These are phyloP conservation scores for Vitis rupestris DNA, from an alignment of 164 flowering plant genomes.

Conservation along the genomic window DNA sequence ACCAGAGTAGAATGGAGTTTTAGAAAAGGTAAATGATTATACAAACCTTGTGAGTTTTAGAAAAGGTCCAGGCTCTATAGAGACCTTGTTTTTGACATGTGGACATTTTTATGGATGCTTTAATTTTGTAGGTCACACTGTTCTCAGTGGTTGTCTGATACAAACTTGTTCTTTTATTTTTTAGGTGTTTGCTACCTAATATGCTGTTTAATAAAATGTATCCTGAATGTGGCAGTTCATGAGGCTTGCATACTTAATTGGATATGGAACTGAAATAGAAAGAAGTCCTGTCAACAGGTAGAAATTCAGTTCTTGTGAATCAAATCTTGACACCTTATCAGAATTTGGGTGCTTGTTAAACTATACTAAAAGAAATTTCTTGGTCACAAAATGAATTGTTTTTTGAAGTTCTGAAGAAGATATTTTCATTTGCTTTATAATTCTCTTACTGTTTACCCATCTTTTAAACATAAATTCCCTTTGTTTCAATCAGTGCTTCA, in stretches of 20 bases:
- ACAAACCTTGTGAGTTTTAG: no score
- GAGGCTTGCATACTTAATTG: constrained; percentile 93
- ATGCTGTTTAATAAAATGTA: constrained; percentile 5
- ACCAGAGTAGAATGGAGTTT: no score
- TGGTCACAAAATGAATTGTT: not conserved
- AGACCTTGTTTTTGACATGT: no score
- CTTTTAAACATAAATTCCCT: not conserved
- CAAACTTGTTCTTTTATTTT: not conserved
- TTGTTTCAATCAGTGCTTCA: constrained; percentile 64
- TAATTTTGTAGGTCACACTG: no score
- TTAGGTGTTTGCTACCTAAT: not conserved
- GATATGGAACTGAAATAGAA: constrained; percentile 80
- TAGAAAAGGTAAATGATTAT: no score
- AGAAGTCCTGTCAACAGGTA: constrained; percentile 97
- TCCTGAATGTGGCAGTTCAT: constrained; percentile 66
- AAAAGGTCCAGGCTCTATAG: no score
- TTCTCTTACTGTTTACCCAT: constrained; percentile 1
- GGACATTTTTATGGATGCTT: no score
- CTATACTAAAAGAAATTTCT: not conserved
- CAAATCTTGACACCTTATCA: not conserved
- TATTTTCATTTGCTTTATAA: not conserved
- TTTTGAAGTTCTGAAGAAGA: not conserved
- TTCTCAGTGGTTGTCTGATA: not conserved
- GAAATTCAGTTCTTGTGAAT: not conserved
- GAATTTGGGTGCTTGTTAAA: not conserved